Conservation (phyloP, 225 moss, liverwort and hornwort species). For the Physcomitrium patens region DNA sequence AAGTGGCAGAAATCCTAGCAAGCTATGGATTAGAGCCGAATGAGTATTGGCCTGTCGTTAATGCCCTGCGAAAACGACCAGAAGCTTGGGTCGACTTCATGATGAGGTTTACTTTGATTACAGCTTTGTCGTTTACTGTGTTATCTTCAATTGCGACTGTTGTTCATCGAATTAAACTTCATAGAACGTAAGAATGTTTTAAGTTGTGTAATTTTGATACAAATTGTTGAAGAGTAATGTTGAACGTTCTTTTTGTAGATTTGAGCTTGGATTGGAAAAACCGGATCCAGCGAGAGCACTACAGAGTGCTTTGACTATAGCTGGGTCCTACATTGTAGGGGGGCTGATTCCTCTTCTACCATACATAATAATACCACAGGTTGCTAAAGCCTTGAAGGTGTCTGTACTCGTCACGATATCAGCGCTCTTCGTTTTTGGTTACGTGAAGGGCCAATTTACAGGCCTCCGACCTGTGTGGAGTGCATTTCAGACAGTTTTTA, state of each 20-base stretch:
- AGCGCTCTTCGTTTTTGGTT: slow-evolving; percentile 89
- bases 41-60: slow-evolving; percentile 88
- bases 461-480: slow-evolving; percentile 79
- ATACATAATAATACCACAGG: slow-evolving; percentile 71
- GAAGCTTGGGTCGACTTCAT: slow-evolving; percentile 98
- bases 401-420: slow-evolving; percentile 70
- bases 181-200: neutral
- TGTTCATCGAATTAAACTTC: neutral
- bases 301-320: slow-evolving; percentile 93
- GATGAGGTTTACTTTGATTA: slow-evolving; percentile 72
- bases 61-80: slow-evolving; percentile 83
- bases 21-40: slow-evolving; percentile 81
- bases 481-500: slow-evolving; percentile 79
- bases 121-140: neutral
- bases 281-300: slow-evolving; percentile 92
- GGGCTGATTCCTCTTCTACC: slow-evolving; percentile 84
- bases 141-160: neutral
- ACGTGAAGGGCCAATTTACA: slow-evolving; percentile 83
- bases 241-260: slow-evolving; percentile 55
- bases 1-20: slow-evolving; percentile 85
- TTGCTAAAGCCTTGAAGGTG: slow-evolving; percentile 69
- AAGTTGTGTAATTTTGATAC: too few relatives aligned
- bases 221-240: neutral
- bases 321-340: slow-evolving; percentile 89
- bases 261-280: slow-evolving; percentile 95